Base-by-base conservation (phyloP, 768 basidiomycete genomes). In the Macrolepiota fuliginosa region DNA sequence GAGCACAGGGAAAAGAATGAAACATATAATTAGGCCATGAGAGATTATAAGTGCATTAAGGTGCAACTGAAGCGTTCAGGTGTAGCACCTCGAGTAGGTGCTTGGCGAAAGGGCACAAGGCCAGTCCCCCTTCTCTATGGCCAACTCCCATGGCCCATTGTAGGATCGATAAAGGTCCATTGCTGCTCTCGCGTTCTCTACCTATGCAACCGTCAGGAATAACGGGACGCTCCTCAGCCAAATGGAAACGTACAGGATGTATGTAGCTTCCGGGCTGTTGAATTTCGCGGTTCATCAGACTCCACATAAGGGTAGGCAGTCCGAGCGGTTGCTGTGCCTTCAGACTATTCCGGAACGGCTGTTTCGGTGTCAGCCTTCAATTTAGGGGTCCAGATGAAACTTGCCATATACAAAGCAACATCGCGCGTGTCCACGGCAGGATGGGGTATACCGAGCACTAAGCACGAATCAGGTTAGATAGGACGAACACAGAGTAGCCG, bases 381-480 rank as follows among this genome's bases (percentile, higher is more conserved):
- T 37, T 7, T 57, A 40, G 63, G 36, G 13, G 42, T n/a, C 45
- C 6, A 47, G 57, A 60, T 61, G 58, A 42, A 54, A 50, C 69
- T 40, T 62, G 82, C 83, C 73, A 78, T 82, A 73, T 91, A 94
- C 35, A 94, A 74, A 3, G 86, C 91, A 56, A 92, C 90, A 69
- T 94, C 92, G 54, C 92, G 83, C 12, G 92, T 93, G 53, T 80
- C 78, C 7, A 89, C 87, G 15, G 91, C 90, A 36, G 87, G 83
- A 73, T 92, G 91, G 15, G 90, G 89, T 62, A 92, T 86, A 17
- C 91, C 91, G 56, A 93, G 81, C 17, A 93, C 91, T 91, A 67
- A 49, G 59, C 58, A 52, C 24, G 47, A 42, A 37, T 45, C 54
- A 39, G 32, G 51, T 64, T 49, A 64, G 37, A 32, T 32, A 32